phyloP scores from a whole-genome alignment of 2,329 filamentous ascomycete genomes.

The Exserohilum rostratum region DNA sequence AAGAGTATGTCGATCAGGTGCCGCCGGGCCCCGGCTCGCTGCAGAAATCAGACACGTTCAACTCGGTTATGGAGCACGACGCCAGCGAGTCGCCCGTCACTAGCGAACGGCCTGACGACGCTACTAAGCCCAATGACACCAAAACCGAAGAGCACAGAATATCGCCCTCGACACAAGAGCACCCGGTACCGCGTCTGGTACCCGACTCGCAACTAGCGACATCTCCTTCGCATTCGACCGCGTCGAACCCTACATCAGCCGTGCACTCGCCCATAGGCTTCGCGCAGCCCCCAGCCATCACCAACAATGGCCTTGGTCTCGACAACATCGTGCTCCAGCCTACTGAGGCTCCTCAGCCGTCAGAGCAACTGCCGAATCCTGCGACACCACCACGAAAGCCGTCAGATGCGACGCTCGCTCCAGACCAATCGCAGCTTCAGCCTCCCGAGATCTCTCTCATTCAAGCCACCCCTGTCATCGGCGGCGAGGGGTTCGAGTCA shows the following conservation, averaged over 20 bases:
- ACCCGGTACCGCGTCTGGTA: constrained; percentile 28
- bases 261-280: constrained; percentile 43
- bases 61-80: constrained; percentile 44
- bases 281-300: constrained; percentile 37
- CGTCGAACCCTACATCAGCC: constrained; percentile 33
- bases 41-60: constrained; percentile 43
- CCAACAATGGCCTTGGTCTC: constrained; percentile 32
- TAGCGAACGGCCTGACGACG: constrained; percentile 40
- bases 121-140: constrained; percentile 25
- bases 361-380: constrained; percentile 17
- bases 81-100: constrained; percentile 47
- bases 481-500: constrained; percentile 45
- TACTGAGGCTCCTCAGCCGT: constrained; percentile 12
- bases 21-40: constrained; percentile 44
- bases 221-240: constrained; percentile 39
- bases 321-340: constrained; percentile 30
- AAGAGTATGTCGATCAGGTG: constrained; percentile 67
- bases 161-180: constrained; percentile 25
- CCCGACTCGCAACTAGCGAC: constrained; percentile 41
- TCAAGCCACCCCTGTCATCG: constrained; percentile 48
- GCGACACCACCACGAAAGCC: constrained; percentile 20
- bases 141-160: constrained; percentile 30
- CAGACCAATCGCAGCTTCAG: constrained; percentile 27
- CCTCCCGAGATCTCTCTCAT: constrained; percentile 47
- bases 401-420: constrained; percentile 11